Evolutionary conservation across 2,329 filamentous ascomycete genomes (phyloP), one percentile per base, ranked within the genome.

Genomic region (Lachnellula hyalina): DNA sequence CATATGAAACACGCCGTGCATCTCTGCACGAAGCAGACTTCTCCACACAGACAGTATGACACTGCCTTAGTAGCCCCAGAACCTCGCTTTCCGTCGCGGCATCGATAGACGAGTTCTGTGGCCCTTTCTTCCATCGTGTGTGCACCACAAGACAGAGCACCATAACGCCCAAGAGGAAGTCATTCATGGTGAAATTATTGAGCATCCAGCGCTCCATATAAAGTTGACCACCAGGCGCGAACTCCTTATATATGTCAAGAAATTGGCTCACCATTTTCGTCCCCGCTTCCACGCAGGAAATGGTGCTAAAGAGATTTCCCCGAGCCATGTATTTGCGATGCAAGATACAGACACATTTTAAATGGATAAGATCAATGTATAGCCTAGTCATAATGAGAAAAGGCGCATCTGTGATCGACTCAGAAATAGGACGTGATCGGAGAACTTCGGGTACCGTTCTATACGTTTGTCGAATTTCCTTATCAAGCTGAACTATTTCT

Each of bases 261-360:
- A 67, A 64, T 19, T 60, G 54, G 5, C 48, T 55, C 4, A 67
- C 61, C 4, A 67, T 49, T 34, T 51, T 55, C 32, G 36, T 59
- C 11, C 57, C 61, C 14, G 65, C 61, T 17, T 62, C 55, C 32
- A 61, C 50, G 47, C 64, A 67, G 8, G 49, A 25, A n/a, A 36
- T 42, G 11, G 56, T 59, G 35, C 64, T 64, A 40, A 55, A 59
- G 3, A 40, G 15, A 17, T 46, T 58, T 3, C 64, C 60, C 11
- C 57, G 60, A 3, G 52, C 53, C 54, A 67, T 59, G 40, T 67
- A 64, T 41, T 58, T 61, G n/a, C 65, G 66, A 51, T 68, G 66
- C n/a, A 67, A 54, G 12, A 65, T 61, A 45, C 63, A 68, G 1
- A 66, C 52, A 49, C 59, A 63, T 48, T 67, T 68, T 7, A 60